These are phyloP conservation scores for Theobroma grandiflorum DNA, from an alignment of 441 rosid genomes.

Conservation along the genomic window DNA sequence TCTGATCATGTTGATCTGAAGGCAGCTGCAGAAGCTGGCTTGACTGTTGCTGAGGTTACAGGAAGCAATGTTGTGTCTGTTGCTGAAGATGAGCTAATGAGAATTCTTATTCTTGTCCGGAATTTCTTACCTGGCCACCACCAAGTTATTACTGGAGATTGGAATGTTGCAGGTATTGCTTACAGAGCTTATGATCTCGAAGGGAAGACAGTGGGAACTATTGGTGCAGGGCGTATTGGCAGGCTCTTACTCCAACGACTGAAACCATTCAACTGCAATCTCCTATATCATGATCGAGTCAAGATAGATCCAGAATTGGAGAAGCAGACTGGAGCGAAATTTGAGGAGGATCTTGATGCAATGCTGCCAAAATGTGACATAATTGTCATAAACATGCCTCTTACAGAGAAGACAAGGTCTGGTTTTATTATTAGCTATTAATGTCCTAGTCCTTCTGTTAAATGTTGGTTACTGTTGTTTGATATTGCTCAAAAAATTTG, in stretches of 20 bases:
- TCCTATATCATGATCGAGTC: constrained; percentile 80
- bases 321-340: constrained; percentile 75
- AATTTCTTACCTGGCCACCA: constrained; percentile 87
- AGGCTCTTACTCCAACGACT: constrained; percentile 85
- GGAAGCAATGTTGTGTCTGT: constrained; percentile 95
- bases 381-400: constrained; percentile 83
- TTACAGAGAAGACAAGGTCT: constrained; percentile 84
- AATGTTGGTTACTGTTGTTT: constrained; percentile 8
- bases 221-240: constrained; percentile 92
- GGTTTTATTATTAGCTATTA: not conserved
- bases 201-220: constrained; percentile 92
- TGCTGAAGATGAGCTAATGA: constrained; percentile 97
- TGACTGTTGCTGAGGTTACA: constrained; percentile 95
- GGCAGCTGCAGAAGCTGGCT: constrained; percentile 90
- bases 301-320: constrained; percentile 83
- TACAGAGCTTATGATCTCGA: constrained; percentile 91
- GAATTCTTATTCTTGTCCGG: constrained; percentile 83
- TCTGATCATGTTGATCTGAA: constrained; percentile 91
- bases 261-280: constrained; percentile 91
- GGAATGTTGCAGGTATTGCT: constrained; percentile 90
- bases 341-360: constrained; percentile 74
- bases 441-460: not conserved
- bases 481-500: not conserved
- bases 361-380: constrained; percentile 92
- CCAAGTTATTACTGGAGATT: constrained; percentile 81